Conservation (phyloP, 495 filamentous ascomycete genomes). For the Pyrenopolyporus hunteri region DNA sequence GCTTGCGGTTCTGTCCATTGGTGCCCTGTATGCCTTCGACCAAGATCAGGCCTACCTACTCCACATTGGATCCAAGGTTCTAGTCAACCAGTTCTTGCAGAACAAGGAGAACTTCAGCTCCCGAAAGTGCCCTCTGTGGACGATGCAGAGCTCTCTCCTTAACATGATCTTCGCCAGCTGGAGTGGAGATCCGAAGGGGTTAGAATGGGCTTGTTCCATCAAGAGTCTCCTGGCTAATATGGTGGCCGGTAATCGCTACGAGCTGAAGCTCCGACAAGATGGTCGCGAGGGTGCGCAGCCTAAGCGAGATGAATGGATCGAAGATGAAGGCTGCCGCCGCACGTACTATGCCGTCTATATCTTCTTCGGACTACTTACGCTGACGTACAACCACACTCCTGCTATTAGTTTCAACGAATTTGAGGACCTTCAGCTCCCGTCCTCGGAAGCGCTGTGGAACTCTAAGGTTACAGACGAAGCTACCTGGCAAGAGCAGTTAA, state of each 20-base stretch:
- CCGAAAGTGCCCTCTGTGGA: conserved; percentile 96
- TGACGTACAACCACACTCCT: conserved; percentile 98
- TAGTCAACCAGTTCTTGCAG: conserved; percentile 95
- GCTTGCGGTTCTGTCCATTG: conserved; percentile 92
- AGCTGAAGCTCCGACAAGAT: conserved; percentile 89
- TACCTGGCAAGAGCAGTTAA: conserved; percentile 78
- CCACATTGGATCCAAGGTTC: conserved; percentile 96
- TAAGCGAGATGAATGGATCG: conserved; percentile 90
- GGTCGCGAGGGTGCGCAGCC: conserved; percentile 79
- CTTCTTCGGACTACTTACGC: conserved; percentile 94
- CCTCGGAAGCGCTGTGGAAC: conserved; percentile 95
- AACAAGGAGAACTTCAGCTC: conserved; percentile 99
- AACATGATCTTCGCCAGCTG: conserved; percentile 99
- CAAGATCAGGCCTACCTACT: conserved; percentile 93
- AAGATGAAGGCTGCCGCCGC: conserved; percentile 93
- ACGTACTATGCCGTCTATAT: conserved; percentile 99
- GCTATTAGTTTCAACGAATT: conserved; percentile 98
- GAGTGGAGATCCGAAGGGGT: conserved; percentile 96
- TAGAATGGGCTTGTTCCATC: conserved; percentile 98
- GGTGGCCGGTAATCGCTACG: conserved; percentile 97
- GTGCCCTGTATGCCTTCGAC: conserved; percentile 95
- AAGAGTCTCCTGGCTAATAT: conserved; percentile 98
- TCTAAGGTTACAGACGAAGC: conserved; percentile 79
- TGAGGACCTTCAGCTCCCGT: conserved; percentile 88
- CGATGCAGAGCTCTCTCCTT: conserved; percentile 92